phyloP scores from a whole-genome alignment of 371 early-diverging fungal species.

The Mortierella sp. region DNA sequence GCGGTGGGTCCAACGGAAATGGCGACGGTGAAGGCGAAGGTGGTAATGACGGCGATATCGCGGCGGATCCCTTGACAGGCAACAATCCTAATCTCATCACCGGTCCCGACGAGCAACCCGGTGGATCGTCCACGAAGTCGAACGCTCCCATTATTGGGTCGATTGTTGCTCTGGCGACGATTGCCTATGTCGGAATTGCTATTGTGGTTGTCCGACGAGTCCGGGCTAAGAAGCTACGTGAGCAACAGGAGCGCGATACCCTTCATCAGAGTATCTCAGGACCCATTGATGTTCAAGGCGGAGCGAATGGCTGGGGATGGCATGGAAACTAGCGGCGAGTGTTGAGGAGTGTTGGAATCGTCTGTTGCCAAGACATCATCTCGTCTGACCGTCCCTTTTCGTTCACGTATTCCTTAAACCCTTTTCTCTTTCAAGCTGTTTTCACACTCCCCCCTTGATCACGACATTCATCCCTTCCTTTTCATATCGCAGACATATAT shows the following conservation, averaged over 20 bases:
- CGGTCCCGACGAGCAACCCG: slow-evolving; percentile 2
- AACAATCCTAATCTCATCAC: background rate
- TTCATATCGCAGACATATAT: no score
- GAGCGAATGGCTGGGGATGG: slow-evolving; percentile 47
- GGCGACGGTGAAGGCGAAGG: background rate
- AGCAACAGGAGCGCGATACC: slow-evolving; percentile 19
- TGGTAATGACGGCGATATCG: background rate
- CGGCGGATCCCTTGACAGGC: slow-evolving; percentile 28
- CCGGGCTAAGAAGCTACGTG: slow-evolving; percentile 9
- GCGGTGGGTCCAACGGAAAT: background rate
- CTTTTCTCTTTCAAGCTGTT: background rate
- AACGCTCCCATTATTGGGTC: slow-evolving; percentile 32
- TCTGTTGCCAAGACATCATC: background rate
- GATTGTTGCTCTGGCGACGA: slow-evolving; percentile 33
- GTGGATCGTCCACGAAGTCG: slow-evolving; percentile 2
- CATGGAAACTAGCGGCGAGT: slow-evolving; percentile 12
- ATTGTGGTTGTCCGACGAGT: slow-evolving; percentile 33
- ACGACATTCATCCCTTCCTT: background rate
- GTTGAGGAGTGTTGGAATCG: background rate
- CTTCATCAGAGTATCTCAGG: slow-evolving; percentile 28
- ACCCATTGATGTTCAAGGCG: slow-evolving; percentile 27
- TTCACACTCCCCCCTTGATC: background rate
- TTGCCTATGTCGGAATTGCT: slow-evolving; percentile 43
- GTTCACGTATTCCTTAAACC: background rate
- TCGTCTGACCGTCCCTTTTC: background rate